Evolutionary conservation across 306 rosid species (phyloP).

Genomic region (Trifolium pratense): DNA sequence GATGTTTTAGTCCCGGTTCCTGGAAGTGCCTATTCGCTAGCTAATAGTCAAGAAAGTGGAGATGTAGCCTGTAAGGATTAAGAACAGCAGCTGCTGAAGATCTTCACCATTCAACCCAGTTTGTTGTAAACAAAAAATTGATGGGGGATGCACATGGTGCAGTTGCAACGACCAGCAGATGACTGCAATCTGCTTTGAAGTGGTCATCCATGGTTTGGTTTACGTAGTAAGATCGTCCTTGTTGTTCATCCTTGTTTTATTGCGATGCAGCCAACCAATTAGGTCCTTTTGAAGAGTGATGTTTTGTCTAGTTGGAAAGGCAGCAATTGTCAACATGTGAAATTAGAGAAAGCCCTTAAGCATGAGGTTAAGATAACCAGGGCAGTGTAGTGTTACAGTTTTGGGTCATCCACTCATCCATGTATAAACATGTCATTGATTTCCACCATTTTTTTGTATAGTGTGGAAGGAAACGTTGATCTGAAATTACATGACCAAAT

Average conservation of each 20-base stretch:
- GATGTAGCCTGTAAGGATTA: slow-evolving; percentile 37
- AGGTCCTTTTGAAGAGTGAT: slow-evolving; percentile 6
- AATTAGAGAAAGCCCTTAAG: neutral
- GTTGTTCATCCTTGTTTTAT: slow-evolving; percentile 10
- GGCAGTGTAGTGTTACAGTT: slow-evolving; percentile 7
- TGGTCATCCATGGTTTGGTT: slow-evolving; percentile 6
- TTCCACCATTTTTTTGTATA: no score
- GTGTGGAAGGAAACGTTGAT: no score
- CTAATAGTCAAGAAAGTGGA: slow-evolving; percentile 37
- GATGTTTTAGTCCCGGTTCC: slow-evolving; percentile 82
- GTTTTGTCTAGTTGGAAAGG: slow-evolving; percentile 22
- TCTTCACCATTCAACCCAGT: neutral
- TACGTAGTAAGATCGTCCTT: neutral
- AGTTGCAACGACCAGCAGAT: neutral
- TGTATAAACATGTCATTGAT: slow-evolving; percentile 14
- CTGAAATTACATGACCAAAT: neutral
- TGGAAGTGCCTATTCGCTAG: slow-evolving; percentile 82
- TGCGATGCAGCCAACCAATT: slow-evolving; percentile 15
- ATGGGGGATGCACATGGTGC: neutral
- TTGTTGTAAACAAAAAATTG: neutral
- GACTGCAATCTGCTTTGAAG: slow-evolving; percentile 7
- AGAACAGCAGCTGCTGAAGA: neutral
- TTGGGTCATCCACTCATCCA: slow-evolving; percentile 21
- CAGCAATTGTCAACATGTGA: slow-evolving; percentile 6
- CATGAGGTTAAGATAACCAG: slow-evolving; percentile 16